phyloP scores from a whole-genome alignment of 345 rosid genomes.

The Pelargonium nanum region DNA sequence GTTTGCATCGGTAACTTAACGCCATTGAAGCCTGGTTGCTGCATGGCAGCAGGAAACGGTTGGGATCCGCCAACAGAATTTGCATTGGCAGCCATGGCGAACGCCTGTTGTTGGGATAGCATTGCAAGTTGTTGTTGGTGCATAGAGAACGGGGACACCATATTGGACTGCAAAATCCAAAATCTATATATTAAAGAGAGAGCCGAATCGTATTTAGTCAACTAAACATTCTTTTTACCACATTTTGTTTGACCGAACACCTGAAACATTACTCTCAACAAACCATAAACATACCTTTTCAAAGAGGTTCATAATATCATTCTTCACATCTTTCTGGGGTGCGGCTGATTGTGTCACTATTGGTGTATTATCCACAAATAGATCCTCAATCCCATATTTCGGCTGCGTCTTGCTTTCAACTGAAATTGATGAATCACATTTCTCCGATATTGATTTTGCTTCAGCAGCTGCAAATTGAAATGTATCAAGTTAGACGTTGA shows the following conservation, averaged over 20 bases:
- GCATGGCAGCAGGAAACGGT: conserved; percentile 8
- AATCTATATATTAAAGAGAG: conserved; percentile 2
- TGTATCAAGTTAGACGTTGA: too few relatives aligned
- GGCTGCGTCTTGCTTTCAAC: conserved; percentile 16
- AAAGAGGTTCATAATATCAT: conserved; percentile 30
- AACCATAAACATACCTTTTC: conserved; percentile 29
- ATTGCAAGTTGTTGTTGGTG: conserved; percentile 42
- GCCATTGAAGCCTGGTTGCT: conserved; percentile 18
- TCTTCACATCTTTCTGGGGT: conserved; percentile 31
- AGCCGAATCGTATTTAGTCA: background rate
- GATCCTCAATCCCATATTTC: conserved; percentile 13
- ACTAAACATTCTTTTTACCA: background rate
- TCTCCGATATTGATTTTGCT: conserved; percentile 15
- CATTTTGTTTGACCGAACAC: background rate
- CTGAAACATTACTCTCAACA: background rate
- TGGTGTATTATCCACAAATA: conserved; percentile 8
- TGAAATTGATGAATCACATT: conserved; percentile 11
- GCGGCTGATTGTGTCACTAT: conserved; percentile 5
- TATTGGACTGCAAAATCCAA: conserved; percentile 31
- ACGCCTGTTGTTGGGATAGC: conserved; percentile 37
- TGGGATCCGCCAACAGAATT: conserved; percentile 19
- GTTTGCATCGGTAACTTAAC: conserved; percentile 11
- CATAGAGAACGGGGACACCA: conserved; percentile 37
- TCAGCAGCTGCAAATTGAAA: conserved; percentile 21
- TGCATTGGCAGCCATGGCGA: conserved; percentile 20